Conservation (phyloP, 1,284 basidiomycete genomes). For the Naganishia sp. region DNA sequence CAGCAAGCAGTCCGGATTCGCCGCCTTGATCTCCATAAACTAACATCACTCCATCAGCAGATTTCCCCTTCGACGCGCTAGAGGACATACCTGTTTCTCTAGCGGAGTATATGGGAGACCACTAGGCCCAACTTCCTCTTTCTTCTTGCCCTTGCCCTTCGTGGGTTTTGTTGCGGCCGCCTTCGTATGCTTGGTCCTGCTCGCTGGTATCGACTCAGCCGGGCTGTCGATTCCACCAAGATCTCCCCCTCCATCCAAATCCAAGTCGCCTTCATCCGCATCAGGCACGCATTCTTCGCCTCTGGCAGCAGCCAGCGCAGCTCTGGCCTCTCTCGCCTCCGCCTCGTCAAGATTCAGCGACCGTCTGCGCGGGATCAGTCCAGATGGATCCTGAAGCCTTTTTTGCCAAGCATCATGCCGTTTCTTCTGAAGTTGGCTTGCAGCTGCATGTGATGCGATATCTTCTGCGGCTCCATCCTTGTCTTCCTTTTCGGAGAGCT, state of each 20-base stretch:
- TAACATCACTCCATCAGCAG: slow-evolving; percentile 6
- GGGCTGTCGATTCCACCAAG: slow-evolving; percentile 21
- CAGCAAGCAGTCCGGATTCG: slow-evolving; percentile 73
- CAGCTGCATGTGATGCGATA: background rate
- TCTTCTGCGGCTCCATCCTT: background rate
- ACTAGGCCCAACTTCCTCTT: slow-evolving; percentile 68
- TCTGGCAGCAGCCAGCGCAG: slow-evolving; percentile 33
- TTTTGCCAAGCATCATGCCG: slow-evolving; percentile 46
- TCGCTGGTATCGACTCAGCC: slow-evolving; percentile 29
- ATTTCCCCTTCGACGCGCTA: background rate
- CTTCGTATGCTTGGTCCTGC: slow-evolving; percentile 39
- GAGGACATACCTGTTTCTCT: slow-evolving; percentile 68
- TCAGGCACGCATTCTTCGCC: slow-evolving; percentile 20
- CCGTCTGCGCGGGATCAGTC: slow-evolving; percentile 43
- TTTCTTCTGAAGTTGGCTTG: slow-evolving; percentile 32
- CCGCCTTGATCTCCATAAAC: slow-evolving; percentile 70
- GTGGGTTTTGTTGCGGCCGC: slow-evolving; percentile 41
- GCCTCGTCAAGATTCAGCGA: slow-evolving; percentile 53
- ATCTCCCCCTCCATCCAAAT: slow-evolving; percentile 11
- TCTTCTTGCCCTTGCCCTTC: slow-evolving; percentile 47
- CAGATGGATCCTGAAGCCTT: slow-evolving; percentile 38
- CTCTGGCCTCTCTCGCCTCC: slow-evolving; percentile 43
- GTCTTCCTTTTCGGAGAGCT: background rate
- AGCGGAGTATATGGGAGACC: slow-evolving; percentile 78
- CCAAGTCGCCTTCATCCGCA: slow-evolving; percentile 2